These are phyloP conservation scores for Fistulina hepatica DNA, from an alignment of 1,284 basidiomycete genomes.

Conservation along the genomic window DNA sequence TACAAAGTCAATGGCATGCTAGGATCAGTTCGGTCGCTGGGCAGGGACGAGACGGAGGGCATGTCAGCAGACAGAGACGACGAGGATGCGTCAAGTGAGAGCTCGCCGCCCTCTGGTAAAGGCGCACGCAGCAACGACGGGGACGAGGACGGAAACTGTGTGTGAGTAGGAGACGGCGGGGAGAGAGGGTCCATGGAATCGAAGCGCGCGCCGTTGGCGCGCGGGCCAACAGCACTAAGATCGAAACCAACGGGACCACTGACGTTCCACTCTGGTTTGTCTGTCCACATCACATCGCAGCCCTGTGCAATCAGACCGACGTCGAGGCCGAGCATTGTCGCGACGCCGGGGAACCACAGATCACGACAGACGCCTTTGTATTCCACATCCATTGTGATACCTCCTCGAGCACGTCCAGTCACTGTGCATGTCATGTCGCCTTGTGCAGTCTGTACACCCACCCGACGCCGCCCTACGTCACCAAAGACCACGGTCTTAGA, in stretches of 20 bases:
- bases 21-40: conserved; percentile 25
- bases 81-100: conserved; percentile 54
- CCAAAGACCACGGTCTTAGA: conserved; percentile 35
- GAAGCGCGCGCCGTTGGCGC: conserved; percentile 25
- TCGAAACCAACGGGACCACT: conserved; percentile 46
- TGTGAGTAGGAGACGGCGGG: conserved; percentile 16
- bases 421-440: conserved; percentile 49
- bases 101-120: conserved; percentile 54
- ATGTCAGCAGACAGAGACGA: conserved; percentile 20
- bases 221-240: conserved; percentile 9
- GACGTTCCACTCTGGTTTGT: conserved; percentile 45
- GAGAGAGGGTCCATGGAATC: conserved; percentile 39
- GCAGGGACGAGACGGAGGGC: conserved; percentile 18
- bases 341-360: conserved; percentile 71
- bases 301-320: conserved; percentile 55
- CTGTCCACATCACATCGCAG: conserved; percentile 55
- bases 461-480: conserved; percentile 46
- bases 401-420: conserved; percentile 32
- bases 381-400: conserved; percentile 57
- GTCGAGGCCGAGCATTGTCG: conserved; percentile 70
- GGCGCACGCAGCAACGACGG: conserved; percentile 62
- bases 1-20: conserved; percentile 57
- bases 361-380: conserved; percentile 64
- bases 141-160: conserved; percentile 35
- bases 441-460: conserved; percentile 54